These are phyloP conservation scores for Neurospora hispaniola DNA, from an alignment of 495 filamentous ascomycete genomes.

Conservation along the genomic window DNA sequence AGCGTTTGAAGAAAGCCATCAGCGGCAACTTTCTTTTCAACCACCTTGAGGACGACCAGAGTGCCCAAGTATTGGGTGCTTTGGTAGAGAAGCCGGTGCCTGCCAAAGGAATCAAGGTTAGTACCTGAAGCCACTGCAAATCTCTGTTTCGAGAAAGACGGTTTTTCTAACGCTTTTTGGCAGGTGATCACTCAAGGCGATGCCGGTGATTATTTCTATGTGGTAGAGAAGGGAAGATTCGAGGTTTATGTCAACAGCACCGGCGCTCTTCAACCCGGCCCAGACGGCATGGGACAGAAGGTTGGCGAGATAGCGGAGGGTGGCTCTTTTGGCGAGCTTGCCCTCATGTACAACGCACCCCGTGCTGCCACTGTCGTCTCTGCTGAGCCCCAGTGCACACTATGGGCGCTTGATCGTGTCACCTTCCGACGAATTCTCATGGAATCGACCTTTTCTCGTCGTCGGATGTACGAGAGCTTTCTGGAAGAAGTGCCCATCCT, in stretches of 20 bases:
- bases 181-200: constrained; percentile 91
- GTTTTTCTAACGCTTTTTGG: constrained; percentile 6
- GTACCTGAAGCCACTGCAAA: constrained; percentile 1
- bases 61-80: constrained; percentile 75
- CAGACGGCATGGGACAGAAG: constrained; percentile 72
- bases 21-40: constrained; percentile 88
- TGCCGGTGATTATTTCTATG: constrained; percentile 94
- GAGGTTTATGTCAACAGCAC: constrained; percentile 80
- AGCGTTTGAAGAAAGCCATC: constrained; percentile 70
- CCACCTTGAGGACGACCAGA: constrained; percentile 88
- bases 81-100: constrained; percentile 92
- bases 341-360: constrained; percentile 97
- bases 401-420: constrained; percentile 91
- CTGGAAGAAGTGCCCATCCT: constrained; percentile 94
- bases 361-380: constrained; percentile 93
- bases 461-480: constrained; percentile 95
- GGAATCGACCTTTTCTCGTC: constrained; percentile 93
- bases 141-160: neutral
- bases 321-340: constrained; percentile 94
- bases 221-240: constrained; percentile 84
- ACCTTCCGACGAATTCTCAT: constrained; percentile 97
- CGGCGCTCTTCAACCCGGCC: constrained; percentile 72
- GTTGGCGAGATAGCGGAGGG: constrained; percentile 78
- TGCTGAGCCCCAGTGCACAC: constrained; percentile 61
- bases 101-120: constrained; percentile 78